Evolutionary conservation across 2,329 filamentous ascomycete genomes (phyloP).

Genomic region (Clarireedia hainanense): DNA sequence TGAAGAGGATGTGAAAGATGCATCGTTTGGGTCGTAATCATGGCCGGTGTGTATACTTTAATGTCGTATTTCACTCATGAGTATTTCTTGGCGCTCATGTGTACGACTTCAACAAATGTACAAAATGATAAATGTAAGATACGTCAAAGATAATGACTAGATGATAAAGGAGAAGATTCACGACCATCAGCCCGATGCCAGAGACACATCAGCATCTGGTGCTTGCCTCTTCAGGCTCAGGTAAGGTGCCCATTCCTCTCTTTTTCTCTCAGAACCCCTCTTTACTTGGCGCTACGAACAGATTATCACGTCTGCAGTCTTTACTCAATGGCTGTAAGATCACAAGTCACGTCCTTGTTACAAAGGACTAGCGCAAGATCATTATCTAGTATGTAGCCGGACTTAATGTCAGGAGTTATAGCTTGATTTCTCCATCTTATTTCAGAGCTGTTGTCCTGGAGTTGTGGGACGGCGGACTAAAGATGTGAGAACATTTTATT

Average conservation of each 20-base stretch:
- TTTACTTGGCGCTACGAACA: conserved; percentile 41
- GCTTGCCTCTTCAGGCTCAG: too few species aligned
- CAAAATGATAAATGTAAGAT: conserved; percentile 3
- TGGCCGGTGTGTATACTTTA: conserved; percentile 16
- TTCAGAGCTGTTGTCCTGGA: conserved; percentile 46
- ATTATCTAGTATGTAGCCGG: conserved; percentile 25
- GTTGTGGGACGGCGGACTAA: conserved; percentile 48
- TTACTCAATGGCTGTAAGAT: conserved; percentile 40
- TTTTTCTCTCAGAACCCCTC: background rate
- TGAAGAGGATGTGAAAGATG: conserved; percentile 24
- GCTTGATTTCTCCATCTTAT: conserved; percentile 32
- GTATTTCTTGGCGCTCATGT: conserved; percentile 13
- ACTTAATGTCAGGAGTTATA: conserved; percentile 19
- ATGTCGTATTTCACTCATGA: conserved; percentile 24
- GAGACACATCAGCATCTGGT: conserved; percentile 1
- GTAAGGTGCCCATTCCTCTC: background rate
- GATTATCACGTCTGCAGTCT: conserved; percentile 41
- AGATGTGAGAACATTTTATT: conserved; percentile 41
- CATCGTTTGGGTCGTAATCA: conserved; percentile 22
- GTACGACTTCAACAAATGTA: conserved; percentile 10
- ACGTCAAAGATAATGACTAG: conserved; percentile 1
- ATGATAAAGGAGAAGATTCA: background rate
- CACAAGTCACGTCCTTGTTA: conserved; percentile 35
- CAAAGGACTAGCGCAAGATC: conserved; percentile 40
- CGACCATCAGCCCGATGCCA: background rate